A percentile compares a stretch with the other conserved stretches of the same genome.
phyloP scores from a whole-genome alignment of 1,284 basidiomycete species.

The Rhodotorula sp. region DNA sequence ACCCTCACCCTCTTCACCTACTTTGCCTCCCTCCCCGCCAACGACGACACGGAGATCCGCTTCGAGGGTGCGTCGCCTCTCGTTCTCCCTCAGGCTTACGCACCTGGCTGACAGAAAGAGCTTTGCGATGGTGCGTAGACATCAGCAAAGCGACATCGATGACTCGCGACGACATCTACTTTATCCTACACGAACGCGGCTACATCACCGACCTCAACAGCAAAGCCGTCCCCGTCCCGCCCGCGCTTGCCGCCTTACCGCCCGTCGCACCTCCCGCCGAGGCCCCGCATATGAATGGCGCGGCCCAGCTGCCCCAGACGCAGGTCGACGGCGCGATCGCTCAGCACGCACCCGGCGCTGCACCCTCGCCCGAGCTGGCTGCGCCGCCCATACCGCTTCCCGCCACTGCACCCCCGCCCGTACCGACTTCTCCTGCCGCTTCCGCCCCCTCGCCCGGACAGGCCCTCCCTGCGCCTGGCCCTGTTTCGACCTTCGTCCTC shows the following conservation, averaged over 20 bases:
- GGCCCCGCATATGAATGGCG: background rate
- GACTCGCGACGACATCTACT: conserved; percentile 84
- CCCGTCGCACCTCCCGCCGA: too few species aligned
- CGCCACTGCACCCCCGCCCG: background rate
- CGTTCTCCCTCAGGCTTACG: background rate
- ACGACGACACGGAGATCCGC: background rate
- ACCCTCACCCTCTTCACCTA: conserved; percentile 74
- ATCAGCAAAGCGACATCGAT: conserved; percentile 85
- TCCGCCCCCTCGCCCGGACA: background rate
- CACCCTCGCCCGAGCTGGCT: background rate
- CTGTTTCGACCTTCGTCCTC: background rate
- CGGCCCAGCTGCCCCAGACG: background rate
- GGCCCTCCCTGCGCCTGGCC: too few species aligned
- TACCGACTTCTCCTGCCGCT: background rate
- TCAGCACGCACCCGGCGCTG: background rate
- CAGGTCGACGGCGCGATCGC: background rate
- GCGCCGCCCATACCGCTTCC: background rate
- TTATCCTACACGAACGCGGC: conserved; percentile 71
- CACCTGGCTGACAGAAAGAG: background rate
- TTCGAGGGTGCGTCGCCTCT: conserved; percentile 20
- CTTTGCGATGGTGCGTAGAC: conserved; percentile 58
- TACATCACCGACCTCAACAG: conserved; percentile 64
- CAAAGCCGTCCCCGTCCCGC: conserved; percentile 39
- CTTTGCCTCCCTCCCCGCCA: conserved; percentile 11
- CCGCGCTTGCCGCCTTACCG: conserved; percentile 32